Conservation (phyloP, 495 filamentous ascomycete species). For the Antarctomyces pellizariae region DNA sequence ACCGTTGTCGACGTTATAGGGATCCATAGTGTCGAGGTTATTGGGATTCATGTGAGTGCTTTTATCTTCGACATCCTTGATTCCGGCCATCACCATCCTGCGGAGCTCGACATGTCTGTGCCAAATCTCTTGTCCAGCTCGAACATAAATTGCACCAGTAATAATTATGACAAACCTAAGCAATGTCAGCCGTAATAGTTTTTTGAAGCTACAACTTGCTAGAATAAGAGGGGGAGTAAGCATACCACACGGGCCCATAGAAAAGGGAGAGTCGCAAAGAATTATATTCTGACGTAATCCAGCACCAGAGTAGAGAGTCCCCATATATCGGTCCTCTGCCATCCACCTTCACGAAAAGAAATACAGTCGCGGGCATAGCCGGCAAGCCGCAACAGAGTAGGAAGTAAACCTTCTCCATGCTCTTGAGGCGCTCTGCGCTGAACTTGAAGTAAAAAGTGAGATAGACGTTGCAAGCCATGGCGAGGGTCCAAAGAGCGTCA, state of each 20-base stretch:
- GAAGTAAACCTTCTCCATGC: conserved; percentile 50
- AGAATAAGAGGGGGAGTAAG: conserved; percentile 4
- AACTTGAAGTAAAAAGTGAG: conserved; percentile 66
- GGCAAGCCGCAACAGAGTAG: conserved; percentile 54
- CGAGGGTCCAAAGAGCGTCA: conserved; percentile 58
- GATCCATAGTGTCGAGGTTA: no score
- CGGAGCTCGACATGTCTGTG: no score
- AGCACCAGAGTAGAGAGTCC: conserved; percentile 68
- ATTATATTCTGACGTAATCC: conserved; percentile 44
- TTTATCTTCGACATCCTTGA: no score
- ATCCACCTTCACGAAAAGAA: conserved; percentile 33
- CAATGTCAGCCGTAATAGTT: neutral
- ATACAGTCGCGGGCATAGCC: conserved; percentile 42
- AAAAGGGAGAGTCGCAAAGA: conserved; percentile 53
- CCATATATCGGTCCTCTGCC: conserved; percentile 40
- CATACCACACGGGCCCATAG: conserved; percentile 66
- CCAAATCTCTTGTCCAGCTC: conserved; percentile 52
- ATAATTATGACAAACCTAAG: conserved; percentile 37
- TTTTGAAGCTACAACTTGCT: conserved; percentile 1
- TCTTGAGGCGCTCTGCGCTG: conserved; percentile 38
- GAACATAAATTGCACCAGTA: conserved; percentile 51
- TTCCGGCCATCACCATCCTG: no score
- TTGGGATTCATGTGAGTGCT: no score
- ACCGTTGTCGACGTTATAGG: no score
- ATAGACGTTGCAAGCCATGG: conserved; percentile 78